Evolutionary conservation across 1,139 yeast species (phyloP), one percentile per base, ranked within the genome.

Genomic region (Blastobotrys indianensis): DNA sequence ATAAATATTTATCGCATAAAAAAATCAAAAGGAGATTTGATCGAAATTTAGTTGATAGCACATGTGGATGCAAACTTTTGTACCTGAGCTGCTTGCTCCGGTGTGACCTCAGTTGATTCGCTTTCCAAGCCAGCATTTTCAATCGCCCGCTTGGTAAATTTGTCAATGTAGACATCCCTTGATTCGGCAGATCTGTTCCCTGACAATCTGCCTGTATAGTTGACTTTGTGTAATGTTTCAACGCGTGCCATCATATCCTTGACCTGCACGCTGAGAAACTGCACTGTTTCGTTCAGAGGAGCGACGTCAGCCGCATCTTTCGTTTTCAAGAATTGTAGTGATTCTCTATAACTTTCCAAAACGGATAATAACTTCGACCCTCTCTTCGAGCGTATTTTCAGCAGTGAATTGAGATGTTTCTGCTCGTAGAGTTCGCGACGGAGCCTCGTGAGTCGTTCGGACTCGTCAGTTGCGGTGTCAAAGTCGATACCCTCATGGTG

Each of bases 401-500:
- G 58, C 17, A 69, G 54, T 51, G 69, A 69, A 41, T 79, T 69
- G 39, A 77, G 57, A 33, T 68, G 65, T 38, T 76, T 64, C 54
- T 78, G 80, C 39, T 67, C 62, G 44, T 51, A 54, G n/a, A 80
- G 70, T 42, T 73, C 71, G 28, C 62, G 62, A 33, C 75, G 66
- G 7, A 78, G 49, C 32, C 63, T 54, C 15, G 49, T 48, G n/a
- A 79, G 70, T 40, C 65, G 60, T 37, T 57, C 53, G 10, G 32
- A 37, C 15, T 49, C 53, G 9, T 57, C 55, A 12, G 55, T 56
- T 16, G 51, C 50, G 10, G 56, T 54, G 40, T 46, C 43, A 44
- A 72, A 67, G 33, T 66, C 71, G 15, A 86, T 61, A 1, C 74
- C 79, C 45, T 75, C 74, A 50, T 90, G 94, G 59, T 87, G 94